Conservation (phyloP, 345 rosid species). For the Psidium friedrichsthalianum region DNA sequence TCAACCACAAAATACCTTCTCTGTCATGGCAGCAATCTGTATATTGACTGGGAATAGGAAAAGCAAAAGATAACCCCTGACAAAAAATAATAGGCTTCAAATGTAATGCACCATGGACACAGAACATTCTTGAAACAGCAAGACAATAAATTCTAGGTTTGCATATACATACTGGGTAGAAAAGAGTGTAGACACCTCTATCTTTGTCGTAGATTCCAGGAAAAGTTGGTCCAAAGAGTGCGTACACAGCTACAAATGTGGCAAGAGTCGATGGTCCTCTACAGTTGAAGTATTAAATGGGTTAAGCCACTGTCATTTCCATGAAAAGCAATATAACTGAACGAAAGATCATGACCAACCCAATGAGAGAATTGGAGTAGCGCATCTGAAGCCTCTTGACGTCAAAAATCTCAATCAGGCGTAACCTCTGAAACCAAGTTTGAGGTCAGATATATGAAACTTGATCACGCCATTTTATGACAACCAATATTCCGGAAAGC, state of each 20-base stretch:
- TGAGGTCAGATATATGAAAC: slow-evolving; percentile 1
- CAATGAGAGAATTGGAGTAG: slow-evolving; percentile 68
- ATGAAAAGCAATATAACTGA: neutral
- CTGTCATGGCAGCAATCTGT: slow-evolving; percentile 73
- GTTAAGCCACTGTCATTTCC: neutral
- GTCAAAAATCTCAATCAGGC: slow-evolving; percentile 85
- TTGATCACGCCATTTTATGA: neutral
- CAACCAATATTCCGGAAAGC: neutral
- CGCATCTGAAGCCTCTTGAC: slow-evolving; percentile 93
- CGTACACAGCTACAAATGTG: slow-evolving; percentile 90
- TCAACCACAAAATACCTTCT: slow-evolving; percentile 43
- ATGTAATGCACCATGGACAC: neutral
- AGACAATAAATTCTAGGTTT: neutral
- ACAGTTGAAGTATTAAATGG: neutral
- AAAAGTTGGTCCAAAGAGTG: slow-evolving; percentile 91
- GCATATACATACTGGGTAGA: slow-evolving; percentile 63
- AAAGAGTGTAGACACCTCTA: slow-evolving; percentile 74
- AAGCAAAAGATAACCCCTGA: slow-evolving; percentile 94
- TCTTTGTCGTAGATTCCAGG: slow-evolving; percentile 90
- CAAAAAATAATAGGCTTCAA: neutral
- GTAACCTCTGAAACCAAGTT: slow-evolving; percentile 52
- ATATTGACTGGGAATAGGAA: slow-evolving; percentile 90
- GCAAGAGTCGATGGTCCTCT: slow-evolving; percentile 87
- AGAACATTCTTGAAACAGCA: neutral
- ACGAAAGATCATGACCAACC: slow-evolving; percentile 34